phyloP scores from a whole-genome alignment of 1,139 yeast genomes.

The Pichia sp. region DNA sequence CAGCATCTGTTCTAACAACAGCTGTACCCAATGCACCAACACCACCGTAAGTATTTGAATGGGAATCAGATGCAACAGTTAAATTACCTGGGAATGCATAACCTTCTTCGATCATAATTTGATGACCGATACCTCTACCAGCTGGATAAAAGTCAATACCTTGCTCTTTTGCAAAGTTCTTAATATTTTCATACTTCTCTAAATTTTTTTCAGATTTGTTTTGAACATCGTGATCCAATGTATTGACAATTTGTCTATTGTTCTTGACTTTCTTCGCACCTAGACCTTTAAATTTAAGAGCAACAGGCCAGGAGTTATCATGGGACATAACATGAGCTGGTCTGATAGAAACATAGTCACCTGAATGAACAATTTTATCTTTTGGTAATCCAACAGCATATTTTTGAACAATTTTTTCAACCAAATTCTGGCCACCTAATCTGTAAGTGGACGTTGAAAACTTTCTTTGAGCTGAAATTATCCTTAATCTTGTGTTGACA shows the following conservation, averaged over 20 bases:
- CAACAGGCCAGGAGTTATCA: conserved; percentile 99
- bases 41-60: conserved; percentile 97
- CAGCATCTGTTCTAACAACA: conserved; percentile 96
- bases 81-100: conserved; percentile 92
- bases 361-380: conserved; percentile 69
- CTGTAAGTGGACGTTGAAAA: conserved; percentile 16
- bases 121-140: conserved; percentile 98
- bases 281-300: conserved; percentile 88
- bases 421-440: conserved; percentile 64
- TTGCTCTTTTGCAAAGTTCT: conserved; percentile 78
- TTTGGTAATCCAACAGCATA: conserved; percentile 78
- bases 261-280: conserved; percentile 83
- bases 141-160: conserved; percentile 98
- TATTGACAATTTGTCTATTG: conserved; percentile 86
- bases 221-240: conserved; percentile 96
- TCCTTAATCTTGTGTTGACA: conserved; percentile 6
- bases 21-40: conserved; percentile 95
- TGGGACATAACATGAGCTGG: conserved; percentile 99
- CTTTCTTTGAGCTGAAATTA: conserved; percentile 4
- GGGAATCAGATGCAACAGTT: conserved; percentile 96
- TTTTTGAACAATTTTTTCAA: conserved; percentile 91
- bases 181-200: conserved; percentile 80
- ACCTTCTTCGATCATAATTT: conserved; percentile 97
- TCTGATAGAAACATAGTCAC: conserved; percentile 89
- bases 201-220: conserved; percentile 83